Evolutionary conservation across 257 asterid species (phyloP).

Genomic region (Rhazya stricta): DNA sequence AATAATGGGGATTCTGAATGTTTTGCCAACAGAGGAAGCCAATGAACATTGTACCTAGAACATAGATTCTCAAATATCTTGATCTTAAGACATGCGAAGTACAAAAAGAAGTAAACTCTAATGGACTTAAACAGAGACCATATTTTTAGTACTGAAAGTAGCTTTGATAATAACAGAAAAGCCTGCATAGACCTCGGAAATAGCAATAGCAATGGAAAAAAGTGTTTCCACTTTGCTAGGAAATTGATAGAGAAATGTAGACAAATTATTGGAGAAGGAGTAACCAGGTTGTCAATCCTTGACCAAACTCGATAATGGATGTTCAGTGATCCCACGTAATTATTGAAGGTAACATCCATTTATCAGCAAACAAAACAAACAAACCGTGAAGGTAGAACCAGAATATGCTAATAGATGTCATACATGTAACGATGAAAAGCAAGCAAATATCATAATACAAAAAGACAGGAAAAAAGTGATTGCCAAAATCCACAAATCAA

Average conservation of each 20-base stretch:
- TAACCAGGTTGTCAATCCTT: background rate
- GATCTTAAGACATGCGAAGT: background rate
- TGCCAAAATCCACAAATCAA: background rate
- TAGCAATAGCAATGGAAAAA: background rate
- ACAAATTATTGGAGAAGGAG: background rate
- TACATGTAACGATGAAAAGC: background rate
- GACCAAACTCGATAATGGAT: background rate
- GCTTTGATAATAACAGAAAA: background rate
- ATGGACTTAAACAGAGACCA: background rate
- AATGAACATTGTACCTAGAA: slow-evolving; percentile 72
- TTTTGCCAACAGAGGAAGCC: slow-evolving; percentile 92
- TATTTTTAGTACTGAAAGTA: background rate
- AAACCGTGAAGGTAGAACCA: background rate
- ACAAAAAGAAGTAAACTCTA: background rate
- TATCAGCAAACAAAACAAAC: background rate
- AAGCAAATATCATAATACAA: background rate
- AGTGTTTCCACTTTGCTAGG: background rate
- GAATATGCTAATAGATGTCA: background rate
- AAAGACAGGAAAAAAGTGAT: background rate
- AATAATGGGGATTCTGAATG: slow-evolving; percentile 56
- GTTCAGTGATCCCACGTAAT: background rate
- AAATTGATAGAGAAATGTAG: background rate
- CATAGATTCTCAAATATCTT: slow-evolving; percentile 4
- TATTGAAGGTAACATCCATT: background rate
- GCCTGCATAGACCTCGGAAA: background rate